Evolutionary conservation across 257 asterid genomes (phyloP).

Genomic region (Anisodus acutangulus): DNA sequence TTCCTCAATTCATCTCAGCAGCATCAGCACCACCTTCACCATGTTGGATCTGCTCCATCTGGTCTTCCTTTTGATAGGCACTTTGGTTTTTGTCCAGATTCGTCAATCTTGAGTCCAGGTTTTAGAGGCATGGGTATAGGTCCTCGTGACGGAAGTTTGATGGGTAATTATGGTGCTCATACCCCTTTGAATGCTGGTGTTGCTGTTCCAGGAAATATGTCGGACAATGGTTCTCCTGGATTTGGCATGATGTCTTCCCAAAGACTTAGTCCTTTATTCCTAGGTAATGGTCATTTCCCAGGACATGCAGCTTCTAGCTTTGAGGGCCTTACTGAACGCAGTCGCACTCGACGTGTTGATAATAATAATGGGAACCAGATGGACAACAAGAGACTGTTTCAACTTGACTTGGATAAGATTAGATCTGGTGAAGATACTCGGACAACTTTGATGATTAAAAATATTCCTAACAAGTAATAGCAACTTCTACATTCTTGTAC

Average conservation of each 20-base stretch:
- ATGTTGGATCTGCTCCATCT: conserved; percentile 74
- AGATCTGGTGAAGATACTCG: conserved; percentile 64
- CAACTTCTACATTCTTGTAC: conserved; percentile 3
- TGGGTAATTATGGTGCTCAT: conserved; percentile 43
- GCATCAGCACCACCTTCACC: conserved; percentile 38
- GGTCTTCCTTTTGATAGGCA: conserved; percentile 50
- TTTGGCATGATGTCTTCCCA: conserved; percentile 50
- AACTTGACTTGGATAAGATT: conserved; percentile 71
- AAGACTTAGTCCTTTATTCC: conserved; percentile 44
- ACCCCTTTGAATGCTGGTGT: conserved; percentile 32
- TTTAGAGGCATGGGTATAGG: conserved; percentile 40
- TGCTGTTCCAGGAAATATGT: conserved; percentile 43
- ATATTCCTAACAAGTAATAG: conserved; percentile 83
- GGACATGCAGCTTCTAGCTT: conserved; percentile 38
- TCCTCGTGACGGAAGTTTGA: conserved; percentile 37
- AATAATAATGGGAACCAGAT: conserved; percentile 45
- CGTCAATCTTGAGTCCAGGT: conserved; percentile 39
- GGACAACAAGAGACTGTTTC: conserved; percentile 58
- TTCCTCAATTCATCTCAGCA: conserved; percentile 44
- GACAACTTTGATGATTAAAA: conserved; percentile 80
- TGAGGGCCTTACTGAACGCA: conserved; percentile 54
- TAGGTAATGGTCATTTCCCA: conserved; percentile 42
- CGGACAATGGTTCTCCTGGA: conserved; percentile 51
- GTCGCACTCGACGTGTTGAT: conserved; percentile 45
- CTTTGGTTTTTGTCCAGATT: conserved; percentile 50